Base-by-base conservation (phyloP, 306 rosid species). In the Castanospermum australe region DNA sequence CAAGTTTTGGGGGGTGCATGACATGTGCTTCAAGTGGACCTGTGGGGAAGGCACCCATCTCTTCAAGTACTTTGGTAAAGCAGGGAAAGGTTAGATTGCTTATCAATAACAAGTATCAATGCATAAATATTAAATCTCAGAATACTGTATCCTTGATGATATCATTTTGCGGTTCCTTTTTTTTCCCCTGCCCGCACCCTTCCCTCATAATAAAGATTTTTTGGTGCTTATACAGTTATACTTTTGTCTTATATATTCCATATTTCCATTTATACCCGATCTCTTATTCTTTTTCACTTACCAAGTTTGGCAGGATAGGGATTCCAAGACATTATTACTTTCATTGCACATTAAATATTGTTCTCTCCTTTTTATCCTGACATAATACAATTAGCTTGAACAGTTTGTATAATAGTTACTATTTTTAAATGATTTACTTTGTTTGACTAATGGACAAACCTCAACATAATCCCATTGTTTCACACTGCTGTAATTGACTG, bases 61-160 rank as follows among this genome's bases (percentile, higher is more conserved):
- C 87, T 50, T 62, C 75, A 60, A 85, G 54, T 80, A 61, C 82
- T 42, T 72, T 76, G 54, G 47, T 77, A 67, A 82, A 78, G 83
- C 90, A 80, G 79, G 88, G 71, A 78, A 87, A 84, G 87, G 90
- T 86, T 74, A 67, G 87, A 62, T 55, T 72, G 33, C 71, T 45
- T 67, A 67, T 25, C 55, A 62, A 75, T 20, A 44, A 71, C 64
- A 70, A 41, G 15, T 20, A 35, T 80, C 30, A 28, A 12, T 67
- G 22, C 9, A 28, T 17, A 25, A 15, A 3, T 28, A 67, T 60
- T 36, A 12, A 21, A 36, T 68, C 70, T 22, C 24, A 50, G 79
- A 62, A 21, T 73, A 75, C 71, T 76, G 25, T 62, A 25, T 54
- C 66, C 13, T 12, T 59, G 42, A 47, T 62, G 36, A 12, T 48